Conservation (phyloP, 805 yeast genomes). For the Myxozyma geophila region DNA sequence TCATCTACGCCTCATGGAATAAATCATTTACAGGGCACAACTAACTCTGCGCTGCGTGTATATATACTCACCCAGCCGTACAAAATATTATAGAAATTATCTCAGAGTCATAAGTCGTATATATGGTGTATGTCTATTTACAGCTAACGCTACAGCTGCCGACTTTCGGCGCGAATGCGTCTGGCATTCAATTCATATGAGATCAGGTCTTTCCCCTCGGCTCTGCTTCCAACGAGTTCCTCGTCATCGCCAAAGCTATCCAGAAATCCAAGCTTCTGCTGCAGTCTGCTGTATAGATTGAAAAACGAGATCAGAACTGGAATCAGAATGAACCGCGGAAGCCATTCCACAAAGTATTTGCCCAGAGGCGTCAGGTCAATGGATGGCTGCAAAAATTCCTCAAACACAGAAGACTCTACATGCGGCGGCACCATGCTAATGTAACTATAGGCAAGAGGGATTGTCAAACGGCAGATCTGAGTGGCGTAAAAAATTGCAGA, state of each 20-base stretch:
- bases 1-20: too few species aligned
- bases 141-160: neutral
- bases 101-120: neutral
- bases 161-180: conserved; percentile 12
- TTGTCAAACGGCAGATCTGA: conserved; percentile 78
- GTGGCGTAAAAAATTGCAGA: conserved; percentile 77
- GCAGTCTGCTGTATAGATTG: conserved; percentile 67
- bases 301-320: conserved; percentile 69
- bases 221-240: conserved; percentile 42
- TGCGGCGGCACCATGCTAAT: conserved; percentile 62
- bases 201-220: conserved; percentile 38
- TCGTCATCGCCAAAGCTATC: conserved; percentile 47
- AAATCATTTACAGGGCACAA: too few species aligned
- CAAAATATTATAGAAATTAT: neutral
- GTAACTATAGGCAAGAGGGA: conserved; percentile 81
- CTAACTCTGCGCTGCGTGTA: too few species aligned
- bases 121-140: neutral
- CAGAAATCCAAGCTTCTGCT: conserved; percentile 50
- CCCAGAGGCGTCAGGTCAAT: conserved; percentile 78
- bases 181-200: conserved; percentile 29
- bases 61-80: too few species aligned
- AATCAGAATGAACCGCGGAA: conserved; percentile 75
- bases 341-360: conserved; percentile 67
- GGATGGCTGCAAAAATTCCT: conserved; percentile 73
- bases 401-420: conserved; percentile 55